Evolutionary conservation across 179 eudicot species (phyloP).

Genomic region (Carnegiea gigantea): DNA sequence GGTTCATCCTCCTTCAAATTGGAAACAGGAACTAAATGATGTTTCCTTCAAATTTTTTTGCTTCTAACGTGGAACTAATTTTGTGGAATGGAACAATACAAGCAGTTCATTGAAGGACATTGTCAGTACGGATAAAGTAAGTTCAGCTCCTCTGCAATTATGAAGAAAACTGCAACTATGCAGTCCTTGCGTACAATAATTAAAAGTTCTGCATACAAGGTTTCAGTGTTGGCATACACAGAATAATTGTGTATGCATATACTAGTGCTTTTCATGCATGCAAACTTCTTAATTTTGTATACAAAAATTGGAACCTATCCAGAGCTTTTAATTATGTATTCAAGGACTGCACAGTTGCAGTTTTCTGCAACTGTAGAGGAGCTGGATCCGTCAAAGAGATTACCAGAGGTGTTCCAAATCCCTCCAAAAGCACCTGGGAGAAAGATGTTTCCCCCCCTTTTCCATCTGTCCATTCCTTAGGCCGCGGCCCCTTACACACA

Average conservation of each 20-base stretch:
- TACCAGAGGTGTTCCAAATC: not conserved
- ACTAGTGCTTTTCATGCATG: no score
- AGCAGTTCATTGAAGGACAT: not conserved
- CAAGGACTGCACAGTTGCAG: no score
- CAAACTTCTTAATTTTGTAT: no score
- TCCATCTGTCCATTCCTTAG: not conserved
- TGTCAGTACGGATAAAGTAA: not conserved
- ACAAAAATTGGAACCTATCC: no score
- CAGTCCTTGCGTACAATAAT: no score
- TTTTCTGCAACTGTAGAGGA: no score
- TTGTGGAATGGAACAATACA: not conserved
- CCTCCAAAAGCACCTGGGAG: not conserved
- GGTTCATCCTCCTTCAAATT: not conserved
- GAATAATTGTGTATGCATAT: no score
- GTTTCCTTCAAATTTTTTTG: not conserved
- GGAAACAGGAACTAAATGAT: not conserved
- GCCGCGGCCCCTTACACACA: not conserved
- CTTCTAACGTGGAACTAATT: not conserved
- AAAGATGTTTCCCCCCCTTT: not conserved
- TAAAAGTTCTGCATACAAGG: no score
- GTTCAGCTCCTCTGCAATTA: no score
- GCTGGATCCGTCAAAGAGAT: not conserved
- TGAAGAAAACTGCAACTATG: no score
- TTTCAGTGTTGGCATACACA: no score
- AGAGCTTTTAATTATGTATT: no score